phyloP scores from a whole-genome alignment of 164 flowering plant species.

The Chimonanthus praecox region DNA sequence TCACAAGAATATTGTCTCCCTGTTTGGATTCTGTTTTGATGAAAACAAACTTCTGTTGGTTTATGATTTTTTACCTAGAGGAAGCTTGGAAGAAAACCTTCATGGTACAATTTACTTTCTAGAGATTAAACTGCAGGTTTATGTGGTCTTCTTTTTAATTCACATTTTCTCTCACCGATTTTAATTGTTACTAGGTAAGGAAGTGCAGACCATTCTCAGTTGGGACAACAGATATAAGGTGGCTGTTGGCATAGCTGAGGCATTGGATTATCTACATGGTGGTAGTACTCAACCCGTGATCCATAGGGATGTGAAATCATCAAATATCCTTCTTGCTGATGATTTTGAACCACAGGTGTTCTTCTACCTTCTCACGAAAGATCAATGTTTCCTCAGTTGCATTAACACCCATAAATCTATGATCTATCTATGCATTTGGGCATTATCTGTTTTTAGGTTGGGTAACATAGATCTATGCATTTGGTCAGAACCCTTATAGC shows the following conservation, averaged over 20 bases:
- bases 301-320: conserved; percentile 96
- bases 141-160: not conserved
- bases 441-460: not conserved
- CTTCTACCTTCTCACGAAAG: not conserved
- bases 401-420: not conserved
- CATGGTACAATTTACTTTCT: conserved; percentile 43
- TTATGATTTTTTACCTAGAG: conserved; percentile 72
- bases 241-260: conserved; percentile 90
- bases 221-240: conserved; percentile 88
- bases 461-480: not conserved
- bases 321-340: conserved; percentile 79
- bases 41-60: conserved; percentile 67
- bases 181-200: conserved; percentile 14
- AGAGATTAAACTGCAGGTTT: not conserved
- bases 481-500: not conserved
- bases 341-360: conserved; percentile 85
- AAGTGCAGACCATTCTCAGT: conserved; percentile 43
- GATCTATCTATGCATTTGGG: not conserved
- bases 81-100: conserved; percentile 93
- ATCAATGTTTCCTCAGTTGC: not conserved
- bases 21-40: conserved; percentile 83
- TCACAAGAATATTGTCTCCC: conserved; percentile 76
- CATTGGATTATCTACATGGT: conserved; percentile 74
- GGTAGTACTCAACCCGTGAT: conserved; percentile 57
- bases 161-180: not conserved